Evolutionary conservation across 2,329 filamentous ascomycete genomes (phyloP).

Genomic region (Fusarium clavum): DNA sequence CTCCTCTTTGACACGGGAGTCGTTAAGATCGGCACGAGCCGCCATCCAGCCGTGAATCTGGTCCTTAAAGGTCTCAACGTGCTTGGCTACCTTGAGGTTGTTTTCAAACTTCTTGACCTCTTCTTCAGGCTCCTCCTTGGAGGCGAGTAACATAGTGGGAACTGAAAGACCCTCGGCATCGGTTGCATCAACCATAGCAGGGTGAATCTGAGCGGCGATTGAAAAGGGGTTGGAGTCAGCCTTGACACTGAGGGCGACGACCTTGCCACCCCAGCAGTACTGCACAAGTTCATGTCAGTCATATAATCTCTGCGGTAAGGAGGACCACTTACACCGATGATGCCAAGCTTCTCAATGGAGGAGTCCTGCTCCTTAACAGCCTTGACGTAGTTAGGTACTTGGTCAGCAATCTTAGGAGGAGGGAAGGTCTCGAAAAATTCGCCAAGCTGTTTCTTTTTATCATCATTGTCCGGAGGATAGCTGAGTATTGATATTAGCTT

Average conservation of each 20-base stretch:
- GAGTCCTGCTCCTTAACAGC: constrained; percentile 65
- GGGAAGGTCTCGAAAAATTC: constrained; percentile 68
- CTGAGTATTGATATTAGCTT: constrained; percentile 45
- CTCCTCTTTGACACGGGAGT: constrained; percentile 69
- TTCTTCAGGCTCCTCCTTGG: constrained; percentile 70
- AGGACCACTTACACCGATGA: constrained; percentile 64
- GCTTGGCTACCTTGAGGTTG: constrained; percentile 65
- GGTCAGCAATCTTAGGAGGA: constrained; percentile 59
- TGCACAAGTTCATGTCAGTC: constrained; percentile 39
- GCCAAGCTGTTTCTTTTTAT: constrained; percentile 70
- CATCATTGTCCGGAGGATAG: constrained; percentile 72
- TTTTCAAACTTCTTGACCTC: constrained; percentile 67
- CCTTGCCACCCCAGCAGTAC: constrained; percentile 80
- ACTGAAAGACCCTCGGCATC: constrained; percentile 71
- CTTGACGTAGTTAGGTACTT: constrained; percentile 66
- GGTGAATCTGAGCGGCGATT: constrained; percentile 64
- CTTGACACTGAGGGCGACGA: constrained; percentile 64
- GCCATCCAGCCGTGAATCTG: constrained; percentile 83
- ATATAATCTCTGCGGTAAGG: background rate
- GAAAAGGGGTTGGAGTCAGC: constrained; percentile 66
- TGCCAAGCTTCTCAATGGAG: constrained; percentile 68
- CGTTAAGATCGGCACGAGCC: constrained; percentile 69
- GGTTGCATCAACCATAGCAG: constrained; percentile 71
- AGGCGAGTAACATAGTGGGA: constrained; percentile 72
- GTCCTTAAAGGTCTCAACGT: constrained; percentile 73